phyloP scores from a whole-genome alignment of 106 monocot species.

The Chionographis japonica region DNA sequence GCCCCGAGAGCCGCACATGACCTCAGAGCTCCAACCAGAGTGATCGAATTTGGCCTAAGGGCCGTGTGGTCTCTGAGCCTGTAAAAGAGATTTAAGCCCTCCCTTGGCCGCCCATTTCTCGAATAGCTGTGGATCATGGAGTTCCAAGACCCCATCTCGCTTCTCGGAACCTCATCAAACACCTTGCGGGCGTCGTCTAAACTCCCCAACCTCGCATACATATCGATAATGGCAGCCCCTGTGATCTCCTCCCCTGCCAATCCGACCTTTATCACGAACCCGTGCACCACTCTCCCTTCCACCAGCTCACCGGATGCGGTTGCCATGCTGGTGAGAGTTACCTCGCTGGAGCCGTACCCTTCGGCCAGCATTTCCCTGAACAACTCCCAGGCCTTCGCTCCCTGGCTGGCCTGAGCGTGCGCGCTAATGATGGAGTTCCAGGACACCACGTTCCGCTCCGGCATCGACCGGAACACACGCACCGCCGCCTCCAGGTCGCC shows the following conservation, averaged over 20 bases:
- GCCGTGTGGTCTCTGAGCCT: conserved; percentile 5
- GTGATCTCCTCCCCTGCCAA: conserved; percentile 7
- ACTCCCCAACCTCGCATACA: conserved; percentile 6
- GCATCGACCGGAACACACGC: conserved; percentile 12
- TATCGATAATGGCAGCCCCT: conserved; percentile 14
- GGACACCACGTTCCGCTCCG: conserved; percentile 8
- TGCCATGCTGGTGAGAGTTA: conserved; percentile 9
- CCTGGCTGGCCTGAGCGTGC: conserved; percentile 1
- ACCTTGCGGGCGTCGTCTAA: conserved; percentile 14
- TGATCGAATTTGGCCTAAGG: conserved; percentile 12
- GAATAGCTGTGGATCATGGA: conserved; percentile 8
- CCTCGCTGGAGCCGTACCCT: conserved; percentile 6
- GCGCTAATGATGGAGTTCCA: conserved; percentile 17
- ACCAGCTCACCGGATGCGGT: neutral
- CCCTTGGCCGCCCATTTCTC: conserved; percentile 12
- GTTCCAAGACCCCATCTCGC: conserved; percentile 24
- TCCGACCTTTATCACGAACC: conserved; percentile 4
- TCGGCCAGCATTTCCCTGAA: conserved; percentile 3
- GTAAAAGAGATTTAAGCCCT: conserved; percentile 13
- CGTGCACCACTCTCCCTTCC: conserved; percentile 19
- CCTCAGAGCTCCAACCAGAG: conserved; percentile 12
- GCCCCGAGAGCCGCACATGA: conserved; percentile 10
- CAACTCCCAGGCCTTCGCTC: conserved; percentile 8
- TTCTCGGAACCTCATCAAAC: conserved; percentile 11
- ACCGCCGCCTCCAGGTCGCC: conserved; percentile 10